A percentile compares a stretch with the other conserved stretches of the same genome.
These are phyloP conservation scores for Pneumocystis wakefieldiae DNA, from an alignment of 1,139 yeast species.

Conservation along the genomic window DNA sequence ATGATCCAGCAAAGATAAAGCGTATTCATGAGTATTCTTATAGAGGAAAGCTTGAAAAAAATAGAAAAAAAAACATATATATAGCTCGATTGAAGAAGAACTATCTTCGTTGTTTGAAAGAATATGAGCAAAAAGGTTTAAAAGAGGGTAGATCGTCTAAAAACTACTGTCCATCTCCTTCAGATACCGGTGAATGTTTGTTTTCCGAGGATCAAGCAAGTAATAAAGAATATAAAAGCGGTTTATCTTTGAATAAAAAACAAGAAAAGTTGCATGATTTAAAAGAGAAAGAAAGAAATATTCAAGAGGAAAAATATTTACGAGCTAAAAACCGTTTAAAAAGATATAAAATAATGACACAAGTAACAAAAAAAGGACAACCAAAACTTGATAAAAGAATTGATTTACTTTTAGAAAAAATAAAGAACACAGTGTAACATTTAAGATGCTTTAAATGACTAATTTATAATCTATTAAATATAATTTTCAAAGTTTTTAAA, in stretches of 20 bases:
- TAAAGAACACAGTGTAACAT: neutral
- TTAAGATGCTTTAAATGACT: neutral
- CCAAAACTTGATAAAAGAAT: conserved; percentile 15
- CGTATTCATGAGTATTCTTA: neutral
- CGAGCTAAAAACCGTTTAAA: conserved; percentile 5
- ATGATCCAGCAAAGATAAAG: neutral
- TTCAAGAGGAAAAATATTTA: conserved; percentile 5
- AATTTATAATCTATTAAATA: no score
- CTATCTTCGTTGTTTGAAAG: neutral
- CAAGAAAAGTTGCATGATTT: conserved; percentile 5
- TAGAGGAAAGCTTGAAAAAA: neutral
- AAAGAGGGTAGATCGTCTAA: neutral
- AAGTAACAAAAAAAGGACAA: conserved; percentile 12
- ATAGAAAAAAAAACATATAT: neutral
- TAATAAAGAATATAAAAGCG: neutral
- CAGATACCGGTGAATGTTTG: neutral
- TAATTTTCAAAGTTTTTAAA: no score
- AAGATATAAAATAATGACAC: conserved; percentile 10
- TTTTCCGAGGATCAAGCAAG: neutral
- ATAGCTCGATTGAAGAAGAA: neutral
- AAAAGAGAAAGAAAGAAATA: conserved; percentile 4
- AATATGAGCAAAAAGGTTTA: neutral
- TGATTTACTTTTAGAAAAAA: conserved; percentile 11
- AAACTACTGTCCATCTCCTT: neutral
- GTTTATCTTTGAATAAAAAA: neutral